Percentiles rank a stretch among this genome's conserved stretches.
phyloP scores from a whole-genome alignment of 371 early-diverging fungal species.

The Basidiobolus meristosporus region DNA sequence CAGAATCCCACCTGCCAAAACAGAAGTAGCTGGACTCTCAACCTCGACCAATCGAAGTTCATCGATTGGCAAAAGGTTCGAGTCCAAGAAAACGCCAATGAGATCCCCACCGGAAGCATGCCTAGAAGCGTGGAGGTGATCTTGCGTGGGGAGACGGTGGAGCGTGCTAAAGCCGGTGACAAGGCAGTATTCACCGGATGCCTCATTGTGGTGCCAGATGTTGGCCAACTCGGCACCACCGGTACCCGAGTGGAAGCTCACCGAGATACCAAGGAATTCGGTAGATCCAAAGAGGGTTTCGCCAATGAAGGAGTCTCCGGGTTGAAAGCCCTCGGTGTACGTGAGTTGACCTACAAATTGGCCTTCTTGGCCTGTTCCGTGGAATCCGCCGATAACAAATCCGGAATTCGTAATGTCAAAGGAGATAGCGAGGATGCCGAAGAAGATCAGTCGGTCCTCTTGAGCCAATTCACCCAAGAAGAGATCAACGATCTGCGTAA shows the following conservation, averaged over 20 bases:
- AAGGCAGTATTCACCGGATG: constrained; percentile 84
- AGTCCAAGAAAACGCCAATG: constrained; percentile 94
- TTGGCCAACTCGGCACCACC: constrained; percentile 52
- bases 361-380: constrained; percentile 81
- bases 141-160: constrained; percentile 88
- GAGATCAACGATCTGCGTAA: constrained; percentile 55
- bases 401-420: constrained; percentile 7
- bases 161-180: constrained; percentile 96
- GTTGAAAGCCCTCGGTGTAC: constrained; percentile 72
- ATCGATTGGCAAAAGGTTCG: constrained; percentile 97
- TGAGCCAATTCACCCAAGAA: constrained; percentile 35
- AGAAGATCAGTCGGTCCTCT: constrained; percentile 21
- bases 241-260: constrained; percentile 34
- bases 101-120: constrained; percentile 96
- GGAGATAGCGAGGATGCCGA: constrained; percentile 4
- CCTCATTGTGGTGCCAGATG: constrained; percentile 89
- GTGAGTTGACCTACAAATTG: constrained; percentile 82
- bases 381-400: constrained; percentile 21
- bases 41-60: constrained; percentile 78
- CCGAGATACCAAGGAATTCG: constrained; percentile 29
- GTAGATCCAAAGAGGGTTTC: constrained; percentile 37
- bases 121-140: constrained; percentile 97
- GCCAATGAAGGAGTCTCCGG: constrained; percentile 68
- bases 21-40: constrained; percentile 61
- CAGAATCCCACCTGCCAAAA: constrained; percentile 71